Conservation (phyloP, 257 asterid genomes). For the Eucommia ulmoides region DNA sequence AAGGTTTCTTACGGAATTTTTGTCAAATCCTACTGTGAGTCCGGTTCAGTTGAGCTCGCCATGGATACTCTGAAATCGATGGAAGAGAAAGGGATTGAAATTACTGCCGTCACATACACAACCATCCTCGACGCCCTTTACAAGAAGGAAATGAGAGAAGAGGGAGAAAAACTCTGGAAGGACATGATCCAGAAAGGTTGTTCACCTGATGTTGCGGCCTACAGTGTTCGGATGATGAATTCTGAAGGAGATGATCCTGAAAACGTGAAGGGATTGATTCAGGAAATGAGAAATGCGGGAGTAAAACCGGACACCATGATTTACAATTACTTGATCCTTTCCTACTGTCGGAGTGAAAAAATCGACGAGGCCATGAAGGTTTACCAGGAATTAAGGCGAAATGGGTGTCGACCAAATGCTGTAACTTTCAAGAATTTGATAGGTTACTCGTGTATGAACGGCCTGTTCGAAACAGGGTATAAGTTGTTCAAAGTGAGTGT, state of each 20-base stretch:
- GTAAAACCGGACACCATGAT: constrained; percentile 48
- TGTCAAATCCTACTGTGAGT: constrained; percentile 60
- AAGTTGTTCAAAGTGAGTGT: constrained; percentile 63
- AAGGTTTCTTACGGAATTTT: constrained; percentile 53
- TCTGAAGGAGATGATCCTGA: constrained; percentile 34
- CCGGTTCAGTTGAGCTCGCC: constrained; percentile 43
- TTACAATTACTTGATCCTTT: constrained; percentile 59
- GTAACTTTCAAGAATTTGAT: constrained; percentile 61
- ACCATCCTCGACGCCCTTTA: constrained; percentile 46
- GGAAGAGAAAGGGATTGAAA: constrained; percentile 47
- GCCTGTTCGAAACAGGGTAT: constrained; percentile 40
- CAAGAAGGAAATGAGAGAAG: constrained; percentile 34
- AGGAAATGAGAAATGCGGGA: constrained; percentile 46
- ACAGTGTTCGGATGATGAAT: constrained; percentile 49
- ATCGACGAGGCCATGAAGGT: constrained; percentile 65
- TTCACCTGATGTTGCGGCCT: constrained; percentile 47
- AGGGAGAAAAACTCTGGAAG: constrained; percentile 63
- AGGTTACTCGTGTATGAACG: constrained; percentile 42
- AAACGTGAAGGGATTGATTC: constrained; percentile 40
- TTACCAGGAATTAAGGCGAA: constrained; percentile 35
- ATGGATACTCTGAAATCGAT: constrained; percentile 40
- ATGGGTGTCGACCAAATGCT: constrained; percentile 44
- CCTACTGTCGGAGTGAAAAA: constrained; percentile 45
- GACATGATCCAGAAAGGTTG: constrained; percentile 45
- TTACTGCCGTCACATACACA: constrained; percentile 24